phyloP scores from a whole-genome alignment of 2,329 filamentous ascomycete species.

The Neofusicoccum parvum region DNA sequence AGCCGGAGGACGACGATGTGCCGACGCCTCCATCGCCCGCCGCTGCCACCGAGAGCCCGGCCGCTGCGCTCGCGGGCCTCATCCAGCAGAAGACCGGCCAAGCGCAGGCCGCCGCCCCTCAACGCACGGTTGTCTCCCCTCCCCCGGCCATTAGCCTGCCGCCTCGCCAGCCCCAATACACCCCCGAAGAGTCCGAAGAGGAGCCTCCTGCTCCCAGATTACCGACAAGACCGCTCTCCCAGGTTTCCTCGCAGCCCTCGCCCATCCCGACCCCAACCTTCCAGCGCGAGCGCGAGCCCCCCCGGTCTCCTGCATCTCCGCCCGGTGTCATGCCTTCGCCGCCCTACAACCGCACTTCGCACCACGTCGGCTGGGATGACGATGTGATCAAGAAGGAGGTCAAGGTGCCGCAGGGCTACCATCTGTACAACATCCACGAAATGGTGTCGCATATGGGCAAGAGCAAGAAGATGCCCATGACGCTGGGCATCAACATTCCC shows the following conservation, averaged over 20 bases:
- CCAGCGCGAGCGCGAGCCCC: constrained; percentile 26
- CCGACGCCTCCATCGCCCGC: constrained; percentile 46
- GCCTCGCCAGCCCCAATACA: constrained; percentile 57
- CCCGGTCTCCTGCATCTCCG: constrained; percentile 3
- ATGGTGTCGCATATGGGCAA: constrained; percentile 97
- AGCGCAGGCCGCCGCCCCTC: constrained; percentile 49
- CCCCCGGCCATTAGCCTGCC: constrained; percentile 54
- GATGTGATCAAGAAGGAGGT: constrained; percentile 47
- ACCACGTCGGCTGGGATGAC: constrained; percentile 41
- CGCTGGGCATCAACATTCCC: constrained; percentile 85
- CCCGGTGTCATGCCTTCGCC: constrained; percentile 55
- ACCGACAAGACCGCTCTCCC: constrained; percentile 63
- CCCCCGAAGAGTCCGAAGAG: constrained; percentile 70
- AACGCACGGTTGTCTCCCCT: constrained; percentile 29
- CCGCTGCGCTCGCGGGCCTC: constrained; percentile 59
- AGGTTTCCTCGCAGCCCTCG: constrained; percentile 52
- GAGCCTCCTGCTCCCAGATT: constrained; percentile 61
- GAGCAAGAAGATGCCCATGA: constrained; percentile 98
- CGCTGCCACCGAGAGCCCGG: constrained; percentile 55
- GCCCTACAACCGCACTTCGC: constrained; percentile 46
- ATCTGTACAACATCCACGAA: constrained; percentile 95
- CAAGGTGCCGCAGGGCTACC: constrained; percentile 62
- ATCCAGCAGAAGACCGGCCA: constrained; percentile 68
- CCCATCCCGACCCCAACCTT: constrained; percentile 43
- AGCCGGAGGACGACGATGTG: constrained; percentile 47